A percentile compares a stretch with the other conserved stretches of the same genome.
These are phyloP conservation scores for Mycena leptocephala DNA, from an alignment of 768 basidiomycete species.

Conservation along the genomic window DNA sequence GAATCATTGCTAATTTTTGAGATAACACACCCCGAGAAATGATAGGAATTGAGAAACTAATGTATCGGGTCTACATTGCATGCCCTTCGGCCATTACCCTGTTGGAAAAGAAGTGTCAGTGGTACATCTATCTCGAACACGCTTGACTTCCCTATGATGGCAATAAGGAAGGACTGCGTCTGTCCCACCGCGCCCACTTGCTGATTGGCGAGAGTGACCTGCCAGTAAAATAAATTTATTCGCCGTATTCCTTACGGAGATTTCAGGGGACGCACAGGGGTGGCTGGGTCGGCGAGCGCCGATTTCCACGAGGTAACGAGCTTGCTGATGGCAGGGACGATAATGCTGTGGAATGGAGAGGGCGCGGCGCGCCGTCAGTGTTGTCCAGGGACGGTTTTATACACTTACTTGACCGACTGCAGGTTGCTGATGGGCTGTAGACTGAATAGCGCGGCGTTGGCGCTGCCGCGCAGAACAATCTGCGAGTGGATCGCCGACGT, in stretches of 20 bases:
- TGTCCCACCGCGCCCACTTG: not conserved
- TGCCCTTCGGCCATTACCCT: constrained; percentile 3
- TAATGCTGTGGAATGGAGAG: not conserved
- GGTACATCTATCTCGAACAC: not conserved
- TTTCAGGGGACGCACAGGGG: constrained; percentile 1
- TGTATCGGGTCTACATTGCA: not conserved
- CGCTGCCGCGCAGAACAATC: constrained; percentile 4
- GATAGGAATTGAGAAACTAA: not conserved
- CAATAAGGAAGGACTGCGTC: not conserved
- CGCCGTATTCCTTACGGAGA: not conserved
- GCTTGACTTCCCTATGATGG: not conserved
- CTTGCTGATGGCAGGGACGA: constrained; percentile 4
- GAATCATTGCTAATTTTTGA: not conserved
- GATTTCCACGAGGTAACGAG: not conserved
- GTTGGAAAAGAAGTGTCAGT: not conserved
- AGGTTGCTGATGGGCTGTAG: not conserved
- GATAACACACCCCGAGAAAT: not conserved
- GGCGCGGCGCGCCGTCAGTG: not conserved
- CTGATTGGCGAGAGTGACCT: constrained; percentile 3
- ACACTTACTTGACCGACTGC: not conserved
- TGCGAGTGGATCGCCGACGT: constrained; percentile 5
- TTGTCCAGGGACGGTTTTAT: not conserved
- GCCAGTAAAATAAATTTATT: not conserved
- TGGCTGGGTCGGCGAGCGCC: constrained; percentile 1
- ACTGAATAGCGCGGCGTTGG: constrained; percentile 6